Percentiles rank a stretch among this genome's conserved stretches.
Conservation (phyloP, 768 basidiomycete genomes). For the Punctularia strigosozonata region DNA sequence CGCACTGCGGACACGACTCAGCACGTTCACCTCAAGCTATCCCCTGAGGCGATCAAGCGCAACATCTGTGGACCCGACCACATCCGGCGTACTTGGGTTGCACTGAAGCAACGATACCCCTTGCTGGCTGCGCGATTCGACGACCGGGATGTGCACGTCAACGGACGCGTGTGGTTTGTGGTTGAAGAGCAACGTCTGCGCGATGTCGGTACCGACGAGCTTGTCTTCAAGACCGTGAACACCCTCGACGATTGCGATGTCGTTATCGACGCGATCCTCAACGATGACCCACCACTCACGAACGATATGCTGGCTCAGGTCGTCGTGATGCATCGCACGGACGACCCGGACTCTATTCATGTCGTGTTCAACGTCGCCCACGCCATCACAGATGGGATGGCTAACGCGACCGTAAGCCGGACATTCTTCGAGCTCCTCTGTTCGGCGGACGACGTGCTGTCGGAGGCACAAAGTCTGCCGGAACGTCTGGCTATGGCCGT, state of each 20-base stretch:
- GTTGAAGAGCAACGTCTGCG: constrained; percentile 26
- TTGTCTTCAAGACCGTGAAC: constrained; percentile 21
- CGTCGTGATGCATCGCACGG: constrained; percentile 27
- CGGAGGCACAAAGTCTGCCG: constrained; percentile 5
- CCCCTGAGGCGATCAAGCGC: constrained; percentile 4
- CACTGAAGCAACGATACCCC: constrained; percentile 37
- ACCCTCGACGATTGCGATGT: constrained; percentile 23
- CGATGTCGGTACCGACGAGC: constrained; percentile 18
- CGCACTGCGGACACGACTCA: constrained; percentile 30
- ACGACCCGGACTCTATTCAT: constrained; percentile 24
- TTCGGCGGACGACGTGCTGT: constrained; percentile 5
- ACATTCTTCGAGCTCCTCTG: constrained; percentile 33
- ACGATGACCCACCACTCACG: constrained; percentile 26
- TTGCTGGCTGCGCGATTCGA: constrained; percentile 29
- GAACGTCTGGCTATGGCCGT: constrained; percentile 29
- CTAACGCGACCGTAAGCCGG: constrained; percentile 28
- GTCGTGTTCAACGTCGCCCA: constrained; percentile 34
- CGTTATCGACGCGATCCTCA: constrained; percentile 17
- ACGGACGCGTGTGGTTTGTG: constrained; percentile 25
- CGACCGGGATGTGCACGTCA: constrained; percentile 12
- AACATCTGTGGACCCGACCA: constrained; percentile 19
- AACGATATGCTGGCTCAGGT: constrained; percentile 29
- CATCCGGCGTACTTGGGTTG: constrained; percentile 30
- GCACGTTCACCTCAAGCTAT: constrained; percentile 19
- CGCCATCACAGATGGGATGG: constrained; percentile 36